Evolutionary conservation across 2,329 filamentous ascomycete genomes (phyloP), one percentile per base, ranked within the genome.

Genomic region (Talaromyces sp.): DNA sequence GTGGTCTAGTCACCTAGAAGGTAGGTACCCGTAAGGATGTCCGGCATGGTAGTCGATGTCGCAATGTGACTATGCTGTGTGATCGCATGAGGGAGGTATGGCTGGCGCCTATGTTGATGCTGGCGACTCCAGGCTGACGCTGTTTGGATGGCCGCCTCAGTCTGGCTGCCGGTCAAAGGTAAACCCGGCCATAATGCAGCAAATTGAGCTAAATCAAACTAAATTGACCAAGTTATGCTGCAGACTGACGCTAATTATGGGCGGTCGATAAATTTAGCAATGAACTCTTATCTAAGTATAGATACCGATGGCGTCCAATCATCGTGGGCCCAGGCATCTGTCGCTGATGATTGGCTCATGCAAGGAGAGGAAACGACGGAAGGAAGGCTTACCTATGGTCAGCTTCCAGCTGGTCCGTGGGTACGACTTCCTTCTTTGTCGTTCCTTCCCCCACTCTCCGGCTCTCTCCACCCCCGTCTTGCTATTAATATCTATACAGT

Each of bases 211-310:
- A 35, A 54, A 54, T 19, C 13, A n/a, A 35, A 35, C 16, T 22
- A 22, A 54, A 35, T 19, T 5, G 50, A 27, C 13, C 8, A 16
- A 8, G 13, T 27, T 14, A 48, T 16, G 45, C 16, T 27, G 45
- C 24, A 16, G 47, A n/a, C 48, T 52, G 33, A 56, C 41, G 41
- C 45, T 60, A 60, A 60, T 24, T 48, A 19, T 60, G 58, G 57
- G 41, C n/a, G 41, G 33, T 19, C 27, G 43, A 61, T 61, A 61
- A 50, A 61, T 50, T 61, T 61, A 61, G 59, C 31, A 60, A 37
- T 37, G 39, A 52, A 31, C 10, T 37, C 52, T 37, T 56, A 37
- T 56, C 52, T 56, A 56, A 56, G 52, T 56, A 56, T 56, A 56
- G 52, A 56, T 56, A 37, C 11, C 50, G 9, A 35, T 35, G 50